Evolutionary conservation across 495 filamentous ascomycete genomes (phyloP), one percentile per base, ranked within the genome.

Genomic region (Pseudomonodictys pantanalensis): DNA sequence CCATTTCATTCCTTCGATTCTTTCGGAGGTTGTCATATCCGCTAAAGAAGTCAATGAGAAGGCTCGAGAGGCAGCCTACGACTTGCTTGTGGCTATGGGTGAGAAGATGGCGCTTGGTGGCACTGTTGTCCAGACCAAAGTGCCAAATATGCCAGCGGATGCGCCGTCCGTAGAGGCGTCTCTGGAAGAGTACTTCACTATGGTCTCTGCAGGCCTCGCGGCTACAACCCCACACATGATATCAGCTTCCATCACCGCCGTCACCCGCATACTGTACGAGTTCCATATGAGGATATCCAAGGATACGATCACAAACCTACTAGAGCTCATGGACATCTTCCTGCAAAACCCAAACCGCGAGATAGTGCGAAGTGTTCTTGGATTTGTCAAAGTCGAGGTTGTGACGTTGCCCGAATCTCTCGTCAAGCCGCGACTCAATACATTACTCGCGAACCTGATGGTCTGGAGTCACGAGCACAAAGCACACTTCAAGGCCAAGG

Each of bases 391-490:
- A 78, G 93, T 97, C 17, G 92, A 86, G 54, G 82, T 96, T 49
- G 89, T 97, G 63, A 86, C 87, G 54, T 76, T 97, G 28, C 88
- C 91, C 1, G 83, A 83, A 20, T 81, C 86, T 4, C 71, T 91
- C 56, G 84, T 98, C 77, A 75, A 81, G 25, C 84, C 89, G 15
- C 81, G 89, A 28, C 80, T 98, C 30, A 70, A 74, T 24, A 80
- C 83, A 1, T 77, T 97, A 50, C 81, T 98, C 22, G 89, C 91
- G 20, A 95, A 92, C 71, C 76, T 97, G 9, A 89, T 97, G 85
- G 85, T 88, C 18, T 98, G 93, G 93, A 90, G 87, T 66, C 90
- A 96, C 73, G 93, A 98, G 72, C 95, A 98, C 76, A 97, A 95
- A 75, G 91, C 89, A 15, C 90, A 93, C 67, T 91, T 97, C 71